Percentiles rank a stretch among this genome's conserved stretches.
These are phyloP conservation scores for Olyra latifolia DNA, from an alignment of 176 grass and related monocot genomes.

Conservation along the genomic window DNA sequence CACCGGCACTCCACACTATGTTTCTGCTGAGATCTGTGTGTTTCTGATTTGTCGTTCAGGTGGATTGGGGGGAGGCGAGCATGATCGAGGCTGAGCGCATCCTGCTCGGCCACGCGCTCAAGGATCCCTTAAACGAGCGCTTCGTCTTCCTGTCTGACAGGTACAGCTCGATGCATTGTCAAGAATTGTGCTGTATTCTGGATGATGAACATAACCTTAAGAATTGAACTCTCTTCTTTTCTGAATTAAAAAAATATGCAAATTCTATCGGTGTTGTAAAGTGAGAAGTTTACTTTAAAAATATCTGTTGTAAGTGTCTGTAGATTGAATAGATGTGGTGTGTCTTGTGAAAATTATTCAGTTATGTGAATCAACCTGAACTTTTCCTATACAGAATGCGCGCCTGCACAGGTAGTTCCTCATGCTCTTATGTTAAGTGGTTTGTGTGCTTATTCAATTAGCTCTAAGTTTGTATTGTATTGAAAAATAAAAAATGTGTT, in stretches of 20 bases:
- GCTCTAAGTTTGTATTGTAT: neutral
- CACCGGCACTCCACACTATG: neutral
- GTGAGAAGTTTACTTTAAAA: neutral
- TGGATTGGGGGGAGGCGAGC: conserved; percentile 98
- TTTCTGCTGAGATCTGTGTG: neutral
- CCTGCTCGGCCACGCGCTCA: conserved; percentile 78
- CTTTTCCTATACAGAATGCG: neutral
- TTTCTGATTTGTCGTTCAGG: conserved; percentile 43
- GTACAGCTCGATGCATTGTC: conserved; percentile 28
- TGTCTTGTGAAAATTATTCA: neutral
- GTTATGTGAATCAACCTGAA: neutral
- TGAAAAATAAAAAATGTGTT: neutral
- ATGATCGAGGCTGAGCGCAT: conserved; percentile 92
- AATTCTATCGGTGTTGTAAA: neutral
- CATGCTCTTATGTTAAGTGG: neutral
- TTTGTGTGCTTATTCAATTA: conserved; percentile 2
- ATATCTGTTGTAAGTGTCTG: neutral
- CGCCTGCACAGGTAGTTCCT: neutral
- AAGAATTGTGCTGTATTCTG: neutral
- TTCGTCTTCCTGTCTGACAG: conserved; percentile 97
- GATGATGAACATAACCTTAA: neutral
- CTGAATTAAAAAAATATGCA: neutral
- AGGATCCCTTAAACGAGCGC: conserved; percentile 74
- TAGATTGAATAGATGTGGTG: neutral
- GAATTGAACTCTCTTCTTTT: neutral